Base-by-base conservation (phyloP, 176 grass and related monocot genomes). In the Phoenix dactylifera region DNA sequence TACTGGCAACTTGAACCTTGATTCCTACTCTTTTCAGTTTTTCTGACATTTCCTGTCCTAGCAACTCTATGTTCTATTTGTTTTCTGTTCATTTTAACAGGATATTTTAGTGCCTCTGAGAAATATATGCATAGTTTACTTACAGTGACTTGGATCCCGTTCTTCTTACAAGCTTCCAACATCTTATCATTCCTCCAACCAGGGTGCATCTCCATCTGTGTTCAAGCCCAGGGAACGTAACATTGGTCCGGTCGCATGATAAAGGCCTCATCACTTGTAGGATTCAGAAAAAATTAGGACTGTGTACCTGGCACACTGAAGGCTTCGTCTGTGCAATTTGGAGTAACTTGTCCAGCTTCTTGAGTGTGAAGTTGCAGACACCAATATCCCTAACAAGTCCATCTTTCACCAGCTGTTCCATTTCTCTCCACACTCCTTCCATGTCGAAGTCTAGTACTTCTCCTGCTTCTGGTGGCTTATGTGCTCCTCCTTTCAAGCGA, bases 111-210 rank as follows among this genome's bases (percentile, higher is more conserved):
- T 26, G 26, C 26, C 26, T 26, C 26, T 26, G 2, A 22, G 18
- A 63, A n/a, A 49, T 32, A 39, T 39, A 39, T 39, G 35, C 35
- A 12, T 39, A 7, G 2, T 44, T 49, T 55, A 22, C 81, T 88
- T 79, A 88, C 84, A 49, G 89, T 95, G 16, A 70, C 64, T 74
- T 85, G 89, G 54, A 95, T 85, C 12, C 74, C 84, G 49, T 68
- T 74, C 57, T 88, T 82, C 78, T 88, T 85, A 85, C 89, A 88
- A 20, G 74, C 84, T 69, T 95, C 75, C 0, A 85, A 44, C 16
- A 95, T 71, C 62, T 85, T 95, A 15, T 82, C 77, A 22, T 95
- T 95, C 84, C 80, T 88, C 81, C 89, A 88, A 50, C 89, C 77
- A 68, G 84, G 81, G 57, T 88, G 89, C 84, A 88, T 88, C 71